Percentiles rank a stretch among this genome's conserved stretches.
These are phyloP conservation scores for Ploettnerulaceae sp. DNA, from an alignment of 2,329 filamentous ascomycete species.

Conservation along the genomic window DNA sequence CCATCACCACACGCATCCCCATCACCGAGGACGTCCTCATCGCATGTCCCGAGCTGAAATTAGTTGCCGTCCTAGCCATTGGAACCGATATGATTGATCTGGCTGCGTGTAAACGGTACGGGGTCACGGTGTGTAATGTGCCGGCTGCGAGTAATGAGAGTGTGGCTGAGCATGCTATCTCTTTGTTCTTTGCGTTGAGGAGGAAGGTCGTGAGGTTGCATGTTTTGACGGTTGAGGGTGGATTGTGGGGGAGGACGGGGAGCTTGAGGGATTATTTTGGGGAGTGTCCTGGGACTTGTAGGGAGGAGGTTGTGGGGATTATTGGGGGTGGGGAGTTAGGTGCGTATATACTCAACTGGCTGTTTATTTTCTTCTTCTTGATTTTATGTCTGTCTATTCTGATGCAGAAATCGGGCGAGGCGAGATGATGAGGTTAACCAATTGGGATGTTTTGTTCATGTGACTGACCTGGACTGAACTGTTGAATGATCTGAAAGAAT, in stretches of 20 bases:
- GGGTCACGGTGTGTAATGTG: conserved; percentile 37
- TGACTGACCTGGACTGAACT: not conserved
- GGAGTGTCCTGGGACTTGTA: conserved; percentile 23
- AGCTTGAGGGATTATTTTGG: conserved; percentile 25
- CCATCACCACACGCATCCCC: conserved; percentile 35
- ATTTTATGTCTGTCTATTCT: too few relatives aligned
- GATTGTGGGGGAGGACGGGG: conserved; percentile 21
- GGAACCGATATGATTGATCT: conserved; percentile 38
- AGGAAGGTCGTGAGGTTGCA: conserved; percentile 36
- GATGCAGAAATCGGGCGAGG: too few relatives aligned
- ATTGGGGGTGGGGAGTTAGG: conserved; percentile 29
- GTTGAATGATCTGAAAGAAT: not conserved
- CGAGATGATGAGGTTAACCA: too few relatives aligned
- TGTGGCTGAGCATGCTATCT: conserved; percentile 34
- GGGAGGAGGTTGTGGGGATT: conserved; percentile 28
- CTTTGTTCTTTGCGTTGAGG: conserved; percentile 34
- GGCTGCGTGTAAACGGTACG: conserved; percentile 32
- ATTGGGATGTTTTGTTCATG: too few relatives aligned
- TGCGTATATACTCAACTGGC: conserved; percentile 11
- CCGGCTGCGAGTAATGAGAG: conserved; percentile 36
- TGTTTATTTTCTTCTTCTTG: not conserved
- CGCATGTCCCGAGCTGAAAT: conserved; percentile 32
- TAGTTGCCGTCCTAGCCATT: conserved; percentile 36
- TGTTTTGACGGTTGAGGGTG: conserved; percentile 27
- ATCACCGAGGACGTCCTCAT: conserved; percentile 31